These are phyloP conservation scores for Protomyces macrosporus DNA, from an alignment of 1,139 yeast species.

Conservation along the genomic window DNA sequence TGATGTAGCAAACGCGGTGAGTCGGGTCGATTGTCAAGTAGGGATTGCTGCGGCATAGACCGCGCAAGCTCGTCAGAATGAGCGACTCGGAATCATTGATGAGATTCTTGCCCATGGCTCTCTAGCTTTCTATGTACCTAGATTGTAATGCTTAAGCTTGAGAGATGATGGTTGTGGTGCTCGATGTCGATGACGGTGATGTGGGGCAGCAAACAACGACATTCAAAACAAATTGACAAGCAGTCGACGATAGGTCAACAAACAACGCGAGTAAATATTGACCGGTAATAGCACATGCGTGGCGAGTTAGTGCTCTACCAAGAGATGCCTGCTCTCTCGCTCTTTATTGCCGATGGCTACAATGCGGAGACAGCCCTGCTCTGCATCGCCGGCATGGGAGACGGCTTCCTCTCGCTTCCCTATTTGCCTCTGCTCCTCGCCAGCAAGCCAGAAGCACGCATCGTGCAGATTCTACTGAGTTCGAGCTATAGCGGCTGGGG, in stretches of 20 bases:
- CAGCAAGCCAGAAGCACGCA: neutral
- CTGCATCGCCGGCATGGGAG: neutral
- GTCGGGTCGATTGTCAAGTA: slow-evolving; percentile 28
- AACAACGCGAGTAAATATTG: neutral
- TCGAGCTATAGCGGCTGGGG: neutral
- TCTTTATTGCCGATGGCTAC: neutral
- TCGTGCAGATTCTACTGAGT: neutral
- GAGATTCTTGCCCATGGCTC: slow-evolving; percentile 29
- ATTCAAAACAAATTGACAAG: too few species aligned
- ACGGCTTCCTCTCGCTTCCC: neutral
- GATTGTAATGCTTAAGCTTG: too few species aligned
- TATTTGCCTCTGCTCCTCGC: neutral
- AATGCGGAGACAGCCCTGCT: neutral
- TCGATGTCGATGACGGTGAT: too few species aligned
- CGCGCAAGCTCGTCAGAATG: slow-evolving; percentile 31
- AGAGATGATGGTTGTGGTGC: too few species aligned
- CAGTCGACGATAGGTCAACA: neutral
- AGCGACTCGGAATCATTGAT: slow-evolving; percentile 29
- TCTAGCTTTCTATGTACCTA: neutral
- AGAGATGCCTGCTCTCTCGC: neutral
- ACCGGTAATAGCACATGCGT: neutral
- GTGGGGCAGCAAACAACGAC: too few species aligned
- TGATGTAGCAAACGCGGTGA: slow-evolving; percentile 30
- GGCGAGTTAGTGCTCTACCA: neutral
- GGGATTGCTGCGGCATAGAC: slow-evolving; percentile 30